Evolutionary conservation across 148 eudicot genomes (phyloP).

Genomic region (Fallopia convolvulus): DNA sequence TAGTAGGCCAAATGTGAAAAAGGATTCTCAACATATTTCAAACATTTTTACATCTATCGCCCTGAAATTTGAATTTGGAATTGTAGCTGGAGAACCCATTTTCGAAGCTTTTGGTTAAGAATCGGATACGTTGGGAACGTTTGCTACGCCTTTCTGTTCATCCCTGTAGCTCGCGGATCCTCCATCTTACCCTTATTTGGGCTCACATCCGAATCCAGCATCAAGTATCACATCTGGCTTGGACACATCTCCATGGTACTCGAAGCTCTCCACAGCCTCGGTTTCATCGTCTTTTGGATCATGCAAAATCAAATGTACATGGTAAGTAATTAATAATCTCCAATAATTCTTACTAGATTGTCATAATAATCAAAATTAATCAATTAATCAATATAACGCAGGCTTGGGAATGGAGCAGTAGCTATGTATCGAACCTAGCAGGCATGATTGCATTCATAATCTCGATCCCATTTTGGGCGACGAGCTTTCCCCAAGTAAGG

Average conservation of each 20-base stretch:
- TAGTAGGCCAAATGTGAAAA: no score
- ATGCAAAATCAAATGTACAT: background rate
- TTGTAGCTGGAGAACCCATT: slow-evolving; percentile 29
- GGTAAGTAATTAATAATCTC: background rate
- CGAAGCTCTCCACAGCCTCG: slow-evolving; percentile 32
- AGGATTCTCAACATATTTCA: no score
- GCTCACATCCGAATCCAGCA: slow-evolving; percentile 33
- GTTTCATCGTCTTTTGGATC: slow-evolving; percentile 30
- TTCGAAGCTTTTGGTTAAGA: slow-evolving; percentile 15
- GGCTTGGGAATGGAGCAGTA: slow-evolving; percentile 33
- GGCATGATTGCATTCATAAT: slow-evolving; percentile 35
- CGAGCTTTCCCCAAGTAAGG: slow-evolving; percentile 41
- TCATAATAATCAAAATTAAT: background rate
- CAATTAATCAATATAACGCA: background rate
- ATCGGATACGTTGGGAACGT: slow-evolving; percentile 34
- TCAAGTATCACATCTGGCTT: slow-evolving; percentile 47
- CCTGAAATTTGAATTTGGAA: background rate
- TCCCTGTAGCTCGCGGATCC: slow-evolving; percentile 43
- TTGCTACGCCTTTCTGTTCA: slow-evolving; percentile 31
- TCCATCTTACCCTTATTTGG: slow-evolving; percentile 33
- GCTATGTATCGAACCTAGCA: slow-evolving; percentile 32
- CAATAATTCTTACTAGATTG: background rate
- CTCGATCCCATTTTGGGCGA: slow-evolving; percentile 37
- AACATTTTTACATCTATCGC: no score
- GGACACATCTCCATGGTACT: slow-evolving; percentile 34